Conservation (phyloP, 345 rosid genomes). For the Angophora floribunda region DNA sequence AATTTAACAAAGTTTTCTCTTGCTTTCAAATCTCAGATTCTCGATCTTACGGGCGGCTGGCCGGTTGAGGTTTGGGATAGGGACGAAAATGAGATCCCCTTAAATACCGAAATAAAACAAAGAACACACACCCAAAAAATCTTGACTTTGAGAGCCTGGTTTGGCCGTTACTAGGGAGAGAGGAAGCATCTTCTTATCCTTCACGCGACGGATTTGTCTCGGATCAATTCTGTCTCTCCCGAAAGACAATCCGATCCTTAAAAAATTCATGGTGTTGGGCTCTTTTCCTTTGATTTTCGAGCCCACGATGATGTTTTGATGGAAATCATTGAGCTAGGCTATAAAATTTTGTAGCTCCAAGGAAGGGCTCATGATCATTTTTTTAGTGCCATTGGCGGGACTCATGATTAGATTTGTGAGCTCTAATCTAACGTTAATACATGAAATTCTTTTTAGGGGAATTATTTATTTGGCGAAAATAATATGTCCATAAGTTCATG, state of each 20-base stretch:
- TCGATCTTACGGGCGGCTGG: rapidly evolving
- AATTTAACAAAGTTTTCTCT: not conserved
- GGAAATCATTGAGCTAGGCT: not conserved
- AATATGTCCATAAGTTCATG: not conserved
- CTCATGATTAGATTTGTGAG: not conserved
- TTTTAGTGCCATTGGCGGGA: not conserved
- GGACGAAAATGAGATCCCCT: not conserved
- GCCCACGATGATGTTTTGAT: not conserved
- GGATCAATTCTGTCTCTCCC: not conserved
- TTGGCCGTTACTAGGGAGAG: not conserved
- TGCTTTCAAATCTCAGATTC: not conserved
- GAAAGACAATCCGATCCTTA: not conserved
- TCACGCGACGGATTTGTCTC: not conserved
- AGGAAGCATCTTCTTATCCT: not conserved
- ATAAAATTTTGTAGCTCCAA: not conserved
- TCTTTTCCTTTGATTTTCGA: not conserved
- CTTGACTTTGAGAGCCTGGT: not conserved
- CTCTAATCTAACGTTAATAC: not conserved
- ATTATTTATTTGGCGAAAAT: not conserved
- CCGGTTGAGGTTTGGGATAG: not conserved
- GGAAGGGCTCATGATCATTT: not conserved
- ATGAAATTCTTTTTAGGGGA: not conserved
- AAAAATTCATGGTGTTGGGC: not conserved
- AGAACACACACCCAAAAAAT: not conserved
- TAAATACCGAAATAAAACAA: not conserved